Percentiles rank a stretch among this genome's conserved stretches.
Evolutionary conservation across 2,329 filamentous ascomycete species (phyloP).

Genomic region (Acrodontium crateriforme): DNA sequence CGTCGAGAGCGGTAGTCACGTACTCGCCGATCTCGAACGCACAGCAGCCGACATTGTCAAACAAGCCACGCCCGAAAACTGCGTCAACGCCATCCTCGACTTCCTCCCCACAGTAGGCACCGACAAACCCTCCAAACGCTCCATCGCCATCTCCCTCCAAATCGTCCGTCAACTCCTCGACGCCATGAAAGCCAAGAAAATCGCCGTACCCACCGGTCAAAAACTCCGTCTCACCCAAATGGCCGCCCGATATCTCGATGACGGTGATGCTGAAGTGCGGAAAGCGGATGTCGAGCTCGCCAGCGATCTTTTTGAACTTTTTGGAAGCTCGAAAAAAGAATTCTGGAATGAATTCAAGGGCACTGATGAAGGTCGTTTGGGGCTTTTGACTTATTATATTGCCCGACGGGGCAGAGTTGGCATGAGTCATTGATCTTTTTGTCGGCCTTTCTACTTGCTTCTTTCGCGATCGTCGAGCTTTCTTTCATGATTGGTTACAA

Average conservation of each 20-base stretch:
- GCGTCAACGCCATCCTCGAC: constrained; percentile 24
- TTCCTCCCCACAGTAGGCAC: constrained; percentile 20
- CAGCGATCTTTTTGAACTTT: constrained; percentile 47
- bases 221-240: constrained; percentile 13
- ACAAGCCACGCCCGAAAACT: constrained; percentile 44
- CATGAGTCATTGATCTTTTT: no score
- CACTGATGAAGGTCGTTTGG: constrained; percentile 59
- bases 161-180: constrained; percentile 48
- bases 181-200: constrained; percentile 10
- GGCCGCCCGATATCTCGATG: constrained; percentile 13
- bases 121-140: constrained; percentile 30
- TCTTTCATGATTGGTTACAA: no score
- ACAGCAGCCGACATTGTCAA: constrained; percentile 58
- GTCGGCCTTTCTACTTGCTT: no score
- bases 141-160: constrained; percentile 44
- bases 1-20: constrained; percentile 51
- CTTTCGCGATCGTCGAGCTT: no score
- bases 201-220: constrained; percentile 10
- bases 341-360: constrained; percentile 54
- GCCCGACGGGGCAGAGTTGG: constrained; percentile 46
- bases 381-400: constrained; percentile 68
- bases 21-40: constrained; percentile 60
- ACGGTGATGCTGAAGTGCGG: constrained; percentile 19
- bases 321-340: constrained; percentile 18
- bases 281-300: constrained; percentile 74